Percentiles rank a stretch among this genome's conserved stretches.
phyloP scores from a whole-genome alignment of 352 stramenopile species.

The Globisporangium paddicum region DNA sequence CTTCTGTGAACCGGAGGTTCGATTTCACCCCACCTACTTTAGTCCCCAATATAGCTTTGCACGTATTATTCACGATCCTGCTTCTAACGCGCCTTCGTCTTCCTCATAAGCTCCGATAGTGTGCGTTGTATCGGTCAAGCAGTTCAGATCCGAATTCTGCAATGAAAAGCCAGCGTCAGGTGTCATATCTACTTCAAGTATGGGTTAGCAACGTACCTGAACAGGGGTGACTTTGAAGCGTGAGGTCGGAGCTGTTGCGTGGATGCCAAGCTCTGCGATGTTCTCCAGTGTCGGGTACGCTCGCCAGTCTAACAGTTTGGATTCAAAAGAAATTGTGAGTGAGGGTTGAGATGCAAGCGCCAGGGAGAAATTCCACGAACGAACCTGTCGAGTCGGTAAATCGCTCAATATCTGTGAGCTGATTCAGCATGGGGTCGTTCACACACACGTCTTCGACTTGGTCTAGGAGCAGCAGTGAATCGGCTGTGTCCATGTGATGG shows the following conservation, averaged over 20 bases:
- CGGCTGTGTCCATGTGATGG: neutral
- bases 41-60: constrained; percentile 5
- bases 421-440: constrained; percentile 47
- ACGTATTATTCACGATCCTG: neutral
- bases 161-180: neutral
- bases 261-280: constrained; percentile 24
- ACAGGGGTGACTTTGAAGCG: constrained; percentile 5
- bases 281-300: constrained; percentile 9
- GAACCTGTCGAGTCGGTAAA: constrained; percentile 46
- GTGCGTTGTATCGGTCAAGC: neutral
- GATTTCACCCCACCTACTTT: constrained; percentile 3
- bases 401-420: constrained; percentile 47
- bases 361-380: neutral
- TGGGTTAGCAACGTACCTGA: neutral
- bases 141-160: constrained; percentile 2
- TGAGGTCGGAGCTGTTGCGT: constrained; percentile 18
- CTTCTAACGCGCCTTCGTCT: neutral
- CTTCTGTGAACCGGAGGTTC: neutral
- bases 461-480: neutral
- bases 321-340: neutral
- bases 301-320: neutral
- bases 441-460: constrained; percentile 23
- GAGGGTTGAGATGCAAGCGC: too few relatives aligned
- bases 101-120: neutral
- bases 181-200: neutral